phyloP scores from a whole-genome alignment of 78 protist genomes.

The Cavenderia fasciculata region DNA sequence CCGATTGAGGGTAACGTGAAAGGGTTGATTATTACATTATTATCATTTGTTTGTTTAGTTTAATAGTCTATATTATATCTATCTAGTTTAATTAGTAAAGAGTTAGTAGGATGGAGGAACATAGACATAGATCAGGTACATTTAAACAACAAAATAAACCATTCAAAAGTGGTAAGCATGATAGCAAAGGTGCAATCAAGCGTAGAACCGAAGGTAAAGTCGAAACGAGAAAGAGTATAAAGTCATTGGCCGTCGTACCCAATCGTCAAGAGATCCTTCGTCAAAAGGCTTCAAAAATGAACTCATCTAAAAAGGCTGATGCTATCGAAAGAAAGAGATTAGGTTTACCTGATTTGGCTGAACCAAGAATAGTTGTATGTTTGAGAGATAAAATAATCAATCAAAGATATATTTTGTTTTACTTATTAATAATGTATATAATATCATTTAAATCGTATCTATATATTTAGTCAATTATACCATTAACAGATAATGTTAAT shows the following conservation, averaged over 20 bases:
- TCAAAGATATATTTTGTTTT: neutral
- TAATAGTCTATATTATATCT: no score
- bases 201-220: conserved; percentile 67
- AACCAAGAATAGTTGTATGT: conserved; percentile 35
- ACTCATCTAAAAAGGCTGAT: conserved; percentile 38
- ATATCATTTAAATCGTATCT: neutral
- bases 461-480: conserved; percentile 5
- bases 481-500: conserved; percentile 17
- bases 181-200: conserved; percentile 64
- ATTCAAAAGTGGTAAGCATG: conserved; percentile 73
- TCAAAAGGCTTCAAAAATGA: conserved; percentile 1
- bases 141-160: conserved; percentile 69
- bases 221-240: conserved; percentile 45
- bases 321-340: conserved; percentile 38
- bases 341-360: conserved; percentile 53
- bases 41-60: no score
- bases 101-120: no score
- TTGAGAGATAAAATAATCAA: neutral
- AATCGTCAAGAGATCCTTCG: neutral
- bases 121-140: conserved; percentile 69
- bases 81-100: no score
- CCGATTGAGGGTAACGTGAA: no score
- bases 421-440: neutral
- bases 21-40: no score
- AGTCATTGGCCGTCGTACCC: conserved; percentile 1